Evolutionary conservation across 2,329 filamentous ascomycete genomes (phyloP), one percentile per base, ranked within the genome.

Genomic region (Phialophora verrucosa): DNA sequence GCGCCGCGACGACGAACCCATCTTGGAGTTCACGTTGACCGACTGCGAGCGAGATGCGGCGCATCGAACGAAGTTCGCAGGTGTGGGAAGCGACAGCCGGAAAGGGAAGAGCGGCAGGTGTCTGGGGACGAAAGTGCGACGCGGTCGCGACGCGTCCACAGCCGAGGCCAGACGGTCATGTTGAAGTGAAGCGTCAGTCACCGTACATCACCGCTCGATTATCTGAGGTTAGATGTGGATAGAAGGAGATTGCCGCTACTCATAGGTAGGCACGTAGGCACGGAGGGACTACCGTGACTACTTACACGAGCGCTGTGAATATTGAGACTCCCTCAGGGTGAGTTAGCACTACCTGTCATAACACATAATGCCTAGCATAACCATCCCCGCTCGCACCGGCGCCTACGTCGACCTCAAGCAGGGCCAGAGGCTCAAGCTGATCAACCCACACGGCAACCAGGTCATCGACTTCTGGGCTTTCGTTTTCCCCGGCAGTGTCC

Each of bases 401-500:
- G 78, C 77, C 31, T 79, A 80, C 63, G 75, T 81, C 31, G 55
- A 73, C 25, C 73, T 83, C 60, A 71, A 70, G 35, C 64, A 71
- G 11, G 76, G 76, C 35, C 79, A 83, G 66, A 76, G 74, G 42
- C 75, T 83, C 70, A 82, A 79, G 65, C 76, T 83, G 64, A 78
- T 76, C 71, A 83, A 83, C 71, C 82, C 80, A 0, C 72, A 79
- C 64, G 82, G 82, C 57, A 80, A 81, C 59, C 82, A 83, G 73
- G 82, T 84, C 27, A 75, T 83, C 50, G 82, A 84, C 69, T 82
- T 82, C 50, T 83, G 80, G 80, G 80, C 79, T 4, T 80, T 83
- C 65, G 78, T 80, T 12, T 74, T 80, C 50, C 59, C 42, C 5
- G 35, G 31, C 31, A 49, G 20, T 23, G 32, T 38, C 53, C 56